These are phyloP conservation scores for Leucocoprinus leucothites DNA, from an alignment of 768 basidiomycete species.

Conservation along the genomic window DNA sequence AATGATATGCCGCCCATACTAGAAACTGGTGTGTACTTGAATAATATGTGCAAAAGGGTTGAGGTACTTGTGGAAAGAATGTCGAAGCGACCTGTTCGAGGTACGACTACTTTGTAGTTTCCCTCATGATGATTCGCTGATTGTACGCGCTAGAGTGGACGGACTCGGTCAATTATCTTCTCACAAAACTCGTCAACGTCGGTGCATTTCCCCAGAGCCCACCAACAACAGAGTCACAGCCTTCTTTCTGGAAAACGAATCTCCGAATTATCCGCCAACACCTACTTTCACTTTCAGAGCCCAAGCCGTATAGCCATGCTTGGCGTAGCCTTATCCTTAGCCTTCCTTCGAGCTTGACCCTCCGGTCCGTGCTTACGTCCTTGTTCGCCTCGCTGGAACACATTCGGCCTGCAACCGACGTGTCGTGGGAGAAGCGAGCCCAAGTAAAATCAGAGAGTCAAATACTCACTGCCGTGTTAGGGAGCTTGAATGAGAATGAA, in stretches of 20 bases:
- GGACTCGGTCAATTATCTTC: constrained; percentile 47
- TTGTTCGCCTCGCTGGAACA: constrained; percentile 48
- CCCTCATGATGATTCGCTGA: neutral
- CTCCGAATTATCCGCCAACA: constrained; percentile 44
- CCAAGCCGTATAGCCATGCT: constrained; percentile 37
- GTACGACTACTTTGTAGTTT: constrained; percentile 29
- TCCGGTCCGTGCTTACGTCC: constrained; percentile 59
- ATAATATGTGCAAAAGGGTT: constrained; percentile 46
- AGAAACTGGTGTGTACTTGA: constrained; percentile 55
- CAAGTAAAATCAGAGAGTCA: constrained; percentile 50
- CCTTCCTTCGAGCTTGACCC: constrained; percentile 46
- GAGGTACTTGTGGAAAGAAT: constrained; percentile 50
- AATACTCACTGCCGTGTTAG: constrained; percentile 54
- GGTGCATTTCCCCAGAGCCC: constrained; percentile 58
- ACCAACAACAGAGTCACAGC: constrained; percentile 53
- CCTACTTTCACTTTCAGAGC: constrained; percentile 26
- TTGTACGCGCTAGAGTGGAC: constrained; percentile 29
- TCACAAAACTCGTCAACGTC: constrained; percentile 64
- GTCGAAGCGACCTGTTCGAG: constrained; percentile 33
- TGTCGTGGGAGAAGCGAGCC: constrained; percentile 31
- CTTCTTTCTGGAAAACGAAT: constrained; percentile 64
- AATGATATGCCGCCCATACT: constrained; percentile 42
- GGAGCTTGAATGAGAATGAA: constrained; percentile 38
- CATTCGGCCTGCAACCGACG: constrained; percentile 25
- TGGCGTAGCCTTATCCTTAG: constrained; percentile 48